Evolutionary conservation across 805 yeast genomes (phyloP), one percentile per base, ranked within the genome.

Genomic region (Saturnispora halmiae): DNA sequence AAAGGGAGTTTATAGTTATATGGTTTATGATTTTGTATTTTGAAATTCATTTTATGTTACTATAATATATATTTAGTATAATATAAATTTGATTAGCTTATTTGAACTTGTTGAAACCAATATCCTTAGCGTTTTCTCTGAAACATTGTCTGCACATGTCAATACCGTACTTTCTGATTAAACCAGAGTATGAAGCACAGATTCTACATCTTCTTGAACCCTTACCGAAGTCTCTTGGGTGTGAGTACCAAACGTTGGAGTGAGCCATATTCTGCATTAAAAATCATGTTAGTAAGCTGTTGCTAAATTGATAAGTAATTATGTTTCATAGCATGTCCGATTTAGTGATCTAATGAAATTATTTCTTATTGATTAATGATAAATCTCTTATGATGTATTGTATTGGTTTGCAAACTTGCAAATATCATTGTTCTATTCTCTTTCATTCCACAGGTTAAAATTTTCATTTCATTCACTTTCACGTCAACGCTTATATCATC

Each of bases 181-280:
- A 84, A 80, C 97, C 97, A 62, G 85, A 72, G 88, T 90, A 96
- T 73, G 97, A 85, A 64, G 95, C 78, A 70, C 95, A 86, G 79
- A 90, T 88, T 73, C 97, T 92, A 80, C 97, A 92, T 77, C 85
- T 92, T 79, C 99, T 95, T 65, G 97, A 84, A 77, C 99, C 99
- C 85, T 92, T 92, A 75, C 98, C 98, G 87, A 78, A 90, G 75
- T 83, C 88, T 85, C 97, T 86, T 81, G 99, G 98, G 95, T 92
- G 98, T 71, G 97, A 88, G 82, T 73, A 92, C 99, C 99, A 92
- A 81, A 90, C 95, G 87, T 86, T 82, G 82, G 86, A 96, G 96
- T 88, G 97, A 82, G 96, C 96, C 97, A 88, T 88, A 50, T 74
- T 83, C 77, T 72, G 67, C 16, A 25, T 6, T 13, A 31, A 18